These are phyloP conservation scores for Coemansia umbellata DNA, from an alignment of 192 early-diverging fungal species.

Conservation along the genomic window DNA sequence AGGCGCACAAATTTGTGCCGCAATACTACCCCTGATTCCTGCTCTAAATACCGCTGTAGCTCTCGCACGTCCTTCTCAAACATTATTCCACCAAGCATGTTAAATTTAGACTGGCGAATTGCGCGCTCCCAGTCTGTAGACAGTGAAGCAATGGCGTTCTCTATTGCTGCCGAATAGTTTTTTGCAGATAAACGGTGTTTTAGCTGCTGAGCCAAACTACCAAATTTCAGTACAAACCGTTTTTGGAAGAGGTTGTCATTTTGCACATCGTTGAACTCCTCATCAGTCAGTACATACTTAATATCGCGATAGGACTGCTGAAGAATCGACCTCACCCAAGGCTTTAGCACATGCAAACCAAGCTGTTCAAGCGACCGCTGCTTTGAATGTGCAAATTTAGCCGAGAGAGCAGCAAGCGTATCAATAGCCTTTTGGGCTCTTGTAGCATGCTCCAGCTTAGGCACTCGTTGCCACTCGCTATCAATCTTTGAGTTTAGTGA, in stretches of 20 bases:
- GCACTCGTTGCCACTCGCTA: conserved; percentile 42
- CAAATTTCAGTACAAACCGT: conserved; percentile 72
- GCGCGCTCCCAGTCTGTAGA: conserved; percentile 84
- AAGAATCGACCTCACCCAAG: conserved; percentile 71
- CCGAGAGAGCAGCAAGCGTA: conserved; percentile 24
- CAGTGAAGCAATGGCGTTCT: conserved; percentile 63
- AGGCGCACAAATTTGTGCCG: conserved; percentile 79
- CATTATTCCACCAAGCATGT: conserved; percentile 84
- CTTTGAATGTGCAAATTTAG: conserved; percentile 53
- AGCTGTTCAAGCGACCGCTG: conserved; percentile 71
- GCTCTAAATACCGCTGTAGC: conserved; percentile 63
- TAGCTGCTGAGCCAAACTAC: conserved; percentile 33
- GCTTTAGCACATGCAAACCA: conserved; percentile 72
- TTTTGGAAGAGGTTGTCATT: conserved; percentile 79
- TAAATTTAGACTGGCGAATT: conserved; percentile 82
- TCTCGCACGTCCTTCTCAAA: conserved; percentile 91
- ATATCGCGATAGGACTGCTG: conserved; percentile 79
- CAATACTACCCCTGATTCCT: conserved; percentile 55
- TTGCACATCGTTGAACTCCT: conserved; percentile 84
- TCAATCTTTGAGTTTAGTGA: conserved; percentile 60
- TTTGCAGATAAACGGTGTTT: conserved; percentile 59
- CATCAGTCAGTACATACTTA: conserved; percentile 86
- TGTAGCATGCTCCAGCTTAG: neutral
- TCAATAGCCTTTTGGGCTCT: conserved; percentile 23
- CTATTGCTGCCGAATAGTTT: conserved; percentile 68